Evolutionary conservation across 2,329 filamentous ascomycete species (phyloP).

Genomic region (Xylariaceae sp.): DNA sequence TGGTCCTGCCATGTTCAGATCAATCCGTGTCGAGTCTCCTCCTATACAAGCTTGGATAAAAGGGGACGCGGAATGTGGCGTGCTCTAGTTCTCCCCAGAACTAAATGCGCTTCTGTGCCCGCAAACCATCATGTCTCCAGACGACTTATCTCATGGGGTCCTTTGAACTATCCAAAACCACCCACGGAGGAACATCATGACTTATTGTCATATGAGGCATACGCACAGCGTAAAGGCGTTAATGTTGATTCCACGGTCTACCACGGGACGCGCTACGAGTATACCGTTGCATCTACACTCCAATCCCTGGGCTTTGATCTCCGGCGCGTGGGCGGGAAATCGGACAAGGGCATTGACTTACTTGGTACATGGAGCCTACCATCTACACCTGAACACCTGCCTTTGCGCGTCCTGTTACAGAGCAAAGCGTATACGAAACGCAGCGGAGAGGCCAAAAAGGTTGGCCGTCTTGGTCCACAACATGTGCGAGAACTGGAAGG

Average conservation of each 20-base stretch:
- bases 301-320: slow-evolving; percentile 60
- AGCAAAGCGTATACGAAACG: slow-evolving; percentile 55
- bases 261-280: slow-evolving; percentile 74
- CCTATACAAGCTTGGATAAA: too few relatives aligned
- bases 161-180: slow-evolving; percentile 43
- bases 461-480: slow-evolving; percentile 46
- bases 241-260: slow-evolving; percentile 56
- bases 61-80: too few relatives aligned
- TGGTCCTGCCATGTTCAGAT: neutral
- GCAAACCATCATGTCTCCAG: too few relatives aligned
- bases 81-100: too few relatives aligned
- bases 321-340: slow-evolving; percentile 62
- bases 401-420: slow-evolving; percentile 53
- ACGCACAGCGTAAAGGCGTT: slow-evolving; percentile 56
- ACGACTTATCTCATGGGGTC: slow-evolving; percentile 7
- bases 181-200: slow-evolving; percentile 55
- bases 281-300: slow-evolving; percentile 57
- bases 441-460: slow-evolving; percentile 34
- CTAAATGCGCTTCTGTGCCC: too few relatives aligned
- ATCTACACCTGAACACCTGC: slow-evolving; percentile 23
- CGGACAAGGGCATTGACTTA: slow-evolving; percentile 71
- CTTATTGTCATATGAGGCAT: slow-evolving; percentile 60
- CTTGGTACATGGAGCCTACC: slow-evolving; percentile 66
- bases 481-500: slow-evolving; percentile 75
- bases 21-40: too few relatives aligned